These are phyloP conservation scores for Polymyxa betae DNA, from an alignment of 208 protist species.

Conservation along the genomic window DNA sequence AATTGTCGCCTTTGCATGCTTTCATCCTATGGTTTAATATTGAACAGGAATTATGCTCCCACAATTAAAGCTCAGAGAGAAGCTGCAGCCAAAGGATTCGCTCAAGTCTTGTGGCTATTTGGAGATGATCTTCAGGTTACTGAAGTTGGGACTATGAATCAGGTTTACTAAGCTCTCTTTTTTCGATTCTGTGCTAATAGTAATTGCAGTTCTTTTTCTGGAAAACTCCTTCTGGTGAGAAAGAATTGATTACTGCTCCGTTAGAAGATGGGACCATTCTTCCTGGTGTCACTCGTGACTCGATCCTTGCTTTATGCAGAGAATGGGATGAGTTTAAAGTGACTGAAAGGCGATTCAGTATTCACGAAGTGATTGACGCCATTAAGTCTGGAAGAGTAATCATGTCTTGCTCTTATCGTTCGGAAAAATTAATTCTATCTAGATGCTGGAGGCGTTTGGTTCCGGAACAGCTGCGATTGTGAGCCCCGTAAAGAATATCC, in stretches of 20 bases:
- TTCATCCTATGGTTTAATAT: conserved; percentile 2
- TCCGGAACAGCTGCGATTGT: conserved; percentile 62
- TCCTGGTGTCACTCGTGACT: conserved; percentile 93
- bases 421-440: background rate
- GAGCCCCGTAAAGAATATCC: conserved; percentile 54
- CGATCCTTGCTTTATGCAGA: conserved; percentile 83
- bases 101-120: conserved; percentile 95
- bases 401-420: background rate
- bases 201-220: conserved; percentile 89
- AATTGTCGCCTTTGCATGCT: background rate
- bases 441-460: conserved; percentile 59
- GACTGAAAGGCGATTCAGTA: conserved; percentile 77
- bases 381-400: conserved; percentile 76
- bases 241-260: conserved; percentile 89
- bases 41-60: conserved; percentile 76
- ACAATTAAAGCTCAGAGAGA: conserved; percentile 82
- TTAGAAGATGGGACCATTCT: conserved; percentile 87
- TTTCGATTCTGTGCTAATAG: conserved; percentile 82
- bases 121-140: conserved; percentile 85
- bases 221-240: conserved; percentile 80
- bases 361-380: conserved; percentile 83
- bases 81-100: conserved; percentile 85
- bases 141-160: conserved; percentile 81
- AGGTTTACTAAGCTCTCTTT: background rate
- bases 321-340: conserved; percentile 85